phyloP scores from a whole-genome alignment of 2,329 filamentous ascomycete species.

The Ampelomyces quisqualis region DNA sequence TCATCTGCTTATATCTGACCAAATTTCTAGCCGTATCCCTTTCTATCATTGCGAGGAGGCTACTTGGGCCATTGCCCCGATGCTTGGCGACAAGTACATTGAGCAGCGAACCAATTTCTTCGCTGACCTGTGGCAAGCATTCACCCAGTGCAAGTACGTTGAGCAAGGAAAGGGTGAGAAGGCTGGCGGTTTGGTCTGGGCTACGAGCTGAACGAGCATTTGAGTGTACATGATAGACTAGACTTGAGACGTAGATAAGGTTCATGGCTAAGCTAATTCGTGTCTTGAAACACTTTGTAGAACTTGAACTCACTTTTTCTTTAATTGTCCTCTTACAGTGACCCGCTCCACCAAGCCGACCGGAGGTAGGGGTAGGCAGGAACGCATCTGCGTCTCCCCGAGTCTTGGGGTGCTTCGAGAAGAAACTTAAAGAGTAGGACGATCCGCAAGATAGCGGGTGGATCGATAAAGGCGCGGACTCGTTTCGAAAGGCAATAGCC shows the following conservation, averaged over 20 bases:
- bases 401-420: not conserved
- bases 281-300: too few species aligned
- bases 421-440: too few species aligned
- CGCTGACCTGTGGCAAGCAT: slow-evolving; percentile 22
- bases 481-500: not conserved
- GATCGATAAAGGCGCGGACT: not conserved
- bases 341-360: too few species aligned
- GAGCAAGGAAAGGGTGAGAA: slow-evolving; percentile 17
- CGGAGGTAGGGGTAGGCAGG: too few species aligned
- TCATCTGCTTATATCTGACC: not conserved
- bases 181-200: slow-evolving; percentile 29
- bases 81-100: slow-evolving; percentile 29
- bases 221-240: not conserved
- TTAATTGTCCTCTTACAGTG: too few species aligned
- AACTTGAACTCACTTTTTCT: too few species aligned
- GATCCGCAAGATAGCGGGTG: too few species aligned
- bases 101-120: slow-evolving; percentile 24
- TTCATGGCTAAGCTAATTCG: too few species aligned
- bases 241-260: not conserved
- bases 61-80: slow-evolving; percentile 23
- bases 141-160: slow-evolving; percentile 27
- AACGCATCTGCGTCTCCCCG: too few species aligned
- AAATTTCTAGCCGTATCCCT: slow-evolving; percentile 27
- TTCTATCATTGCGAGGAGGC: slow-evolving; percentile 33
- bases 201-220: slow-evolving; percentile 24